Base-by-base conservation (phyloP, 768 basidiomycete species). In the Strobilomyces confusus region DNA sequence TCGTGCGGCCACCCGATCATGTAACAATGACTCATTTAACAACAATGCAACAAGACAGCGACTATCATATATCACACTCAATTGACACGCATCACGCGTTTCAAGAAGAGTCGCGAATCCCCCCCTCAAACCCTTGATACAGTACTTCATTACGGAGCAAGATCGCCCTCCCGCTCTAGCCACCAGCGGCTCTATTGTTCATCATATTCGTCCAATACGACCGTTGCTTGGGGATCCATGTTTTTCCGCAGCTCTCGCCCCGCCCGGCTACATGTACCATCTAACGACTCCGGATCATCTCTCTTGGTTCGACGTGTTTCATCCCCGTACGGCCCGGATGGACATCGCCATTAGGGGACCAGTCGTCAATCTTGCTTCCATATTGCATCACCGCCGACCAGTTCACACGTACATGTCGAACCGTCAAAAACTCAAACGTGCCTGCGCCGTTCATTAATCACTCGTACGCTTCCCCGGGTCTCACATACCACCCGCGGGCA, bases 351-450 rank as follows among this genome's bases (percentile, higher is more conserved):
- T 29, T 17, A 32, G 12, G 34, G 40, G 32, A 13, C 48, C 20
- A 8, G 45, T 37, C 23, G 19, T 44, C 48, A 48, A 43, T 2
- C 25, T 23, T 17, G 2, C 54, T 57, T 51, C 40, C 30, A 36
- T 55, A 19, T 19, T 23, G n/a, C 7, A 37, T 17, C 49, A 15
- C 50, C 48, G 44, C 60, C 44, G 30, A 48, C 41, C 32, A 33
- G 14, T 61, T 61, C 59, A 46, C 60, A 61, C 60, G 52, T 33
- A 49, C 9, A 20, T 2, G 37, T 52, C 50, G 44, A 52, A 44
- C 40, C 29, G 37, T 37, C 58, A 57, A 61, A 40, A 51, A 50
- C 38, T 47, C 41, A 61, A 60, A 61, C 26, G 22, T 49, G 32
- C 48, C 44, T 36, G 34, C 15, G 5, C 15, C 15, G 22, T 54